These are phyloP conservation scores for Apiospora rasikravindrae DNA, from an alignment of 2,329 filamentous ascomycete species.

Conservation along the genomic window DNA sequence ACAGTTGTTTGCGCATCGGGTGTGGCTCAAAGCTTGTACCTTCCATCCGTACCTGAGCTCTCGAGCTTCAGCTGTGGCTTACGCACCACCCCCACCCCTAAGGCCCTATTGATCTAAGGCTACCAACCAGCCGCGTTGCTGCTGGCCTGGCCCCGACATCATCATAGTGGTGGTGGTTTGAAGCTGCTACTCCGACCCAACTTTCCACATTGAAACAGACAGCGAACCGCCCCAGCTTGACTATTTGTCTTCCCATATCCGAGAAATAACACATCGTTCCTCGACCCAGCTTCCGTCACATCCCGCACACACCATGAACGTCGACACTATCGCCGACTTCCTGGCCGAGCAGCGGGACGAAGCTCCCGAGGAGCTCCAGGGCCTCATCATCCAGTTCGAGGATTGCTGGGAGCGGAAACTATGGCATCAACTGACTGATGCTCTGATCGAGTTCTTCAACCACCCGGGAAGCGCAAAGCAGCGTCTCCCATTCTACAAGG, in stretches of 20 bases:
- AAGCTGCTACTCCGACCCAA: conserved; percentile 4
- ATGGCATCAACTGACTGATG: conserved; percentile 97
- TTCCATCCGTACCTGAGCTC: neutral
- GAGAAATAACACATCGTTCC: neutral
- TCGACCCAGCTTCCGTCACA: neutral
- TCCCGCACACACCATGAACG: conserved; percentile 65
- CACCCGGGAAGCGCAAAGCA: conserved; percentile 80
- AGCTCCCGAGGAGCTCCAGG: conserved; percentile 86
- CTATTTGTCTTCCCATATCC: conserved; percentile 16
- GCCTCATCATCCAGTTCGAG: conserved; percentile 89
- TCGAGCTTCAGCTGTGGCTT: conserved; percentile 18
- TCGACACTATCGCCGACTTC: conserved; percentile 89
- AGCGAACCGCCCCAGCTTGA: conserved; percentile 20
- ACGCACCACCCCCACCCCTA: conserved; percentile 8
- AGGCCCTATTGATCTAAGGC: conserved; percentile 34
- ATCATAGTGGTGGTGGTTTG: conserved; percentile 14
- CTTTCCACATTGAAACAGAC: neutral
- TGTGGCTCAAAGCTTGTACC: conserved; percentile 12
- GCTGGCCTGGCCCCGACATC: conserved; percentile 14
- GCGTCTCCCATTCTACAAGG: conserved; percentile 89
- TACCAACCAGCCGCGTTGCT: conserved; percentile 46
- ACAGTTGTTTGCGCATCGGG: neutral
- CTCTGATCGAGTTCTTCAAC: conserved; percentile 87
- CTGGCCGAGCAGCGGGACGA: conserved; percentile 87
- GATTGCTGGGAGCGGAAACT: conserved; percentile 98